phyloP scores from a whole-genome alignment of 2,329 filamentous ascomycete genomes.

The Talaromyces sp. region DNA sequence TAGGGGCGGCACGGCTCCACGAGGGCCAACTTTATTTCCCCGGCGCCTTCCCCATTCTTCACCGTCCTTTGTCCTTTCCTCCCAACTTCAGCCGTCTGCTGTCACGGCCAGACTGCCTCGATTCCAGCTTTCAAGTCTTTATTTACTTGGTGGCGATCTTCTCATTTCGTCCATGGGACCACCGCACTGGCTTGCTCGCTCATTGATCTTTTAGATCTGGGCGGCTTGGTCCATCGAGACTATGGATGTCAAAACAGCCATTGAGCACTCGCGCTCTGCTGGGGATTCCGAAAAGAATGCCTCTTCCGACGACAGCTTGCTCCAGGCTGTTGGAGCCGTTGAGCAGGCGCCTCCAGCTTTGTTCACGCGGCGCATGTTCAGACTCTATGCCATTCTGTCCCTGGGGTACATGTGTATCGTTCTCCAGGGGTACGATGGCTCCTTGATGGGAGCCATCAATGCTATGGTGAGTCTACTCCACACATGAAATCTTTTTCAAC shows the following conservation, averaged over 20 bases:
- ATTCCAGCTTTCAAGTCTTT: neutral
- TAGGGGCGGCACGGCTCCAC: neutral
- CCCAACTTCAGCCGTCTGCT: neutral
- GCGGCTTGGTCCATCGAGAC: neutral
- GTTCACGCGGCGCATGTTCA: slow-evolving; percentile 7
- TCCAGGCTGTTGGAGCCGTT: neutral
- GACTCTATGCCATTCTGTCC: slow-evolving; percentile 6
- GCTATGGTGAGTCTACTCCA: slow-evolving; percentile 2
- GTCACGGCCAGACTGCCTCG: neutral
- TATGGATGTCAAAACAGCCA: neutral
- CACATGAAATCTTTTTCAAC: neutral
- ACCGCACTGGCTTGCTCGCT: neutral
- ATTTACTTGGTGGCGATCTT: neutral
- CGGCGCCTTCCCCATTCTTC: neutral
- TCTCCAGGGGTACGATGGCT: slow-evolving; percentile 9
- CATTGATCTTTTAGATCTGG: neutral
- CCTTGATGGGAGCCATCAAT: slow-evolving; percentile 9
- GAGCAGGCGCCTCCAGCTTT: neutral
- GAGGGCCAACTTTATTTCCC: neutral
- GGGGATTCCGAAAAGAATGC: neutral
- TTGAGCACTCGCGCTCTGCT: neutral
- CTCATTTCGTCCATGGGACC: neutral
- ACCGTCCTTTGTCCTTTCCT: neutral
- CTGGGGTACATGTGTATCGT: slow-evolving; percentile 10
- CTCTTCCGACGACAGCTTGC: neutral